These are phyloP conservation scores for Ophiostoma australiae DNA, from an alignment of 2,329 filamentous ascomycete species.

Conservation along the genomic window DNA sequence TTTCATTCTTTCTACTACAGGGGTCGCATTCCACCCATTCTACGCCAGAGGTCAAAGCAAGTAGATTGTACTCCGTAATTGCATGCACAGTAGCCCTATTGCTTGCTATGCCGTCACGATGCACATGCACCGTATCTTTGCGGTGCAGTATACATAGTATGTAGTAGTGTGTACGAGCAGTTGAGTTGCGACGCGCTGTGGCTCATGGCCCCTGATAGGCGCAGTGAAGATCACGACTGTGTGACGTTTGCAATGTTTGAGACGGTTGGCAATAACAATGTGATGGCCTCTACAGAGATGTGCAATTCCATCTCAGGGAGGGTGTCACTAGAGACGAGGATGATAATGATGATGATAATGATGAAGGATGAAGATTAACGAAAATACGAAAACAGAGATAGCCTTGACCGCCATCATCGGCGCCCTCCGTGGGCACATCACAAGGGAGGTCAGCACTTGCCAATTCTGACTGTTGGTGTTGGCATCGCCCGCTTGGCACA, in stretches of 20 bases:
- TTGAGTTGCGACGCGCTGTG: background rate
- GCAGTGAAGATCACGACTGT: background rate
- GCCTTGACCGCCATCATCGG: background rate
- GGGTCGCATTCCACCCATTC: background rate
- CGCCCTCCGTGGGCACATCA: background rate
- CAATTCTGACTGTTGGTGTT: slow-evolving; percentile 6
- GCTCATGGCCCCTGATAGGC: background rate
- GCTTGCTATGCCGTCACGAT: background rate
- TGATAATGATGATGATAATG: background rate
- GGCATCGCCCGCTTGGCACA: background rate
- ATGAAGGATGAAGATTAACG: background rate
- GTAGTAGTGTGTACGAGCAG: too few relatives aligned
- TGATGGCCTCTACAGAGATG: background rate
- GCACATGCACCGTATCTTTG: background rate
- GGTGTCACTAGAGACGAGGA: background rate
- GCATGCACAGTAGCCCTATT: background rate
- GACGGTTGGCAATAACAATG: too few relatives aligned
- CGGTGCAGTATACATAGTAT: background rate
- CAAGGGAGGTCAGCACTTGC: background rate
- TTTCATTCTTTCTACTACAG: background rate
- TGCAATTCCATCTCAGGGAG: background rate
- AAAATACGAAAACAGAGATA: background rate
- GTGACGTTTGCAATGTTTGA: background rate
- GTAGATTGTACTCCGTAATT: too few relatives aligned
- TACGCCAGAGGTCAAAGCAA: background rate